Evolutionary conservation across 164 flowering plant genomes (phyloP), one percentile per base, ranked within the genome.

Genomic region (Brasenia schreberi): DNA sequence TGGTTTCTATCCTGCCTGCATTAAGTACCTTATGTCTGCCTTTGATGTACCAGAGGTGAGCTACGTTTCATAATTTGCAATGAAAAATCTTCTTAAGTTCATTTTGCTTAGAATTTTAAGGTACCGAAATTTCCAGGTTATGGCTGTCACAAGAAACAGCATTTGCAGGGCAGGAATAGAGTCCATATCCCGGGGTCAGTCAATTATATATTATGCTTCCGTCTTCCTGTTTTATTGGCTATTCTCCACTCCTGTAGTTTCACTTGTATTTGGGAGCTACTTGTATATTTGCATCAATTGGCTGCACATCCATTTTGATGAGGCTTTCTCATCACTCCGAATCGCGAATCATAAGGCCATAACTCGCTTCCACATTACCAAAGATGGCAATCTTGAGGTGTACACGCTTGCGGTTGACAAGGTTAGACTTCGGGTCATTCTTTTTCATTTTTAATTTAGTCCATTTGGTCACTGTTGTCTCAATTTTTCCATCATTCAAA

Each of bases 1-100:
- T 77, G 98, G 99, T 65, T 88, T 95, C 68, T 95, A 95, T 77
- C 99, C 99, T 63, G 99, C 99, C 43, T 95, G 99, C 74, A 90
- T 95, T 67, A 95, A 95, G 79, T 95, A 95, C 75, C 87, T 92
- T 61, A 95, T 95, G 99, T 95, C 97, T 71, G 97, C 98, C 19
- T 95, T 92, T 76, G 99, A 95, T 79, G 75, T 95, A 68, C 99
- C 99, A 27, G 99, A 95, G 98, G 99, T 95, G 52, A 73, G 53
- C 53, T 12, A 45, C 14, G 53, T 45, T 45, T 45, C 7, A 12
- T 45, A 12, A 4, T 45, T 7, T 45, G 7, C 14, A 45, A 23
- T 23, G 0, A 23, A 23, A 7, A 45, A 45, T 45, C 14, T 45
- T 45, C 14, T 11, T 7, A 12, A 45, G 4, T 7, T 45, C 14